These are phyloP conservation scores for Cryptomeria japonica DNA, from an alignment of 75 land plant species.

Conservation along the genomic window DNA sequence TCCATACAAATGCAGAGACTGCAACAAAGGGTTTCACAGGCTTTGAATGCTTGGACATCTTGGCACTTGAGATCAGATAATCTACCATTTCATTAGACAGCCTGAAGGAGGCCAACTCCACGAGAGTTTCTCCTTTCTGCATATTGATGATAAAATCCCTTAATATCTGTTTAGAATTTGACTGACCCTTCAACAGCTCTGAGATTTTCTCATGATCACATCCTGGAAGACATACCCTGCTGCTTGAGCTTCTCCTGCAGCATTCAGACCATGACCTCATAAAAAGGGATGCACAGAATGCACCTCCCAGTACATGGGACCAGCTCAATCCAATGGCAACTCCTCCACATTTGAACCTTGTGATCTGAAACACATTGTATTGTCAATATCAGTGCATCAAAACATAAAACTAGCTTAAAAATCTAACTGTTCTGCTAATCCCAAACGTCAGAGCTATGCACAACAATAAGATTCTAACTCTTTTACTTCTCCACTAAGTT, in stretches of 20 bases:
- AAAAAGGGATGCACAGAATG: slow-evolving; percentile 40
- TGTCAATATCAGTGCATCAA: background rate
- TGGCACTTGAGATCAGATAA: background rate
- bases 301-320: slow-evolving; percentile 64
- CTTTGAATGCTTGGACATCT: background rate
- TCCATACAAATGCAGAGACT: slow-evolving; percentile 59
- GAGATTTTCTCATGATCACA: background rate
- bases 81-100: background rate
- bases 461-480: background rate
- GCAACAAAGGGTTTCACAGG: slow-evolving; percentile 39
- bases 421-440: no score
- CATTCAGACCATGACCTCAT: slow-evolving; percentile 33
- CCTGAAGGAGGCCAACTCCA: slow-evolving; percentile 4
- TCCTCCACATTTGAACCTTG: slow-evolving; percentile 69
- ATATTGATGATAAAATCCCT: background rate
- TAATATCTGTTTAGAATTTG: background rate
- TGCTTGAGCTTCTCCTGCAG: background rate
- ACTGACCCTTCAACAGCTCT: background rate
- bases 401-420: no score
- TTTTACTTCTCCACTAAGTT: background rate
- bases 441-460: no score
- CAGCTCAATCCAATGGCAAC: slow-evolving; percentile 58
- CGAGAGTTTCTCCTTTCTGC: background rate
- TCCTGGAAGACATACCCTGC: background rate
- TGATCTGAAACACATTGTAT: slow-evolving; percentile 34